A percentile compares a stretch with the other conserved stretches of the same genome.
phyloP scores from a whole-genome alignment of 805 yeast genomes.

The Helenozyma rhizophorensis region DNA sequence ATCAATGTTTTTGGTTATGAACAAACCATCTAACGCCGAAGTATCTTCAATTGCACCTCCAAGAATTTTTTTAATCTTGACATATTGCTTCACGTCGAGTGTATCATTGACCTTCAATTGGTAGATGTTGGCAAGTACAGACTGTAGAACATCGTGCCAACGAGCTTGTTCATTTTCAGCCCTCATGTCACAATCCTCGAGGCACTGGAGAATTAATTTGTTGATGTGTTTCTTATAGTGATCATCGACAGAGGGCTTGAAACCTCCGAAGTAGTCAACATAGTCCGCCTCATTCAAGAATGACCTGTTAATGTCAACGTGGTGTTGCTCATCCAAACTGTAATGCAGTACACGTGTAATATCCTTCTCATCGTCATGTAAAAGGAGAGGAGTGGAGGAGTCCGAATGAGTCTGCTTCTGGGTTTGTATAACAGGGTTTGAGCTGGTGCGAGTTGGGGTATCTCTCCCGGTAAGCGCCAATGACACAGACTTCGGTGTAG shows the following conservation, averaged over 20 bases:
- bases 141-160: conserved; percentile 59
- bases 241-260: conserved; percentile 2
- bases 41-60: conserved; percentile 71
- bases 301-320: not conserved
- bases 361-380: not conserved
- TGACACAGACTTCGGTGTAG: conserved; percentile 10
- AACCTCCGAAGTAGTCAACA: not conserved
- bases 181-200: conserved; percentile 55
- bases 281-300: not conserved
- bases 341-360: not conserved
- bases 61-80: conserved; percentile 77
- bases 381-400: too few species aligned
- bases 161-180: conserved; percentile 27
- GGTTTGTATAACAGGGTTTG: too few species aligned
- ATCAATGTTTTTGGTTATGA: conserved; percentile 81
- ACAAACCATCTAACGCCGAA: conserved; percentile 66
- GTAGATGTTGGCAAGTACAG: conserved; percentile 52
- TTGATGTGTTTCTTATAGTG: conserved; percentile 42
- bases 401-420: too few species aligned
- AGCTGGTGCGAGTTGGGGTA: too few species aligned
- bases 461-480: not conserved
- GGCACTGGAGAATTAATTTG: conserved; percentile 53
- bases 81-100: conserved; percentile 81
- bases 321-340: not conserved
- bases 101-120: conserved; percentile 65